Evolutionary conservation across 495 filamentous ascomycete genomes (phyloP), one percentile per base, ranked within the genome.

Genomic region (Pyrenula massariospora): DNA sequence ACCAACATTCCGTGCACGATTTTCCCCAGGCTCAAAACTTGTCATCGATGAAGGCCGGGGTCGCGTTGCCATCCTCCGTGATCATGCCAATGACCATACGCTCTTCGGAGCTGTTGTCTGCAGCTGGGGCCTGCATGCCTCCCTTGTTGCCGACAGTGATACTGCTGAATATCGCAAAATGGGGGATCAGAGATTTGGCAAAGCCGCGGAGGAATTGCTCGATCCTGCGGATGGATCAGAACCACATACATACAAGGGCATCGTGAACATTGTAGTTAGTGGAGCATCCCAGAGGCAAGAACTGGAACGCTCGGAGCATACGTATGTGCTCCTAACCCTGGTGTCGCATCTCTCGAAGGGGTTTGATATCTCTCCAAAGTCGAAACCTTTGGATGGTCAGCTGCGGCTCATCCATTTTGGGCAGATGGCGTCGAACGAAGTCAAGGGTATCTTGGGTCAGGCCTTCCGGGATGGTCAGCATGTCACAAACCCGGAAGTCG

Each of bases 51-150:
- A 73, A 50, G 73, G 72, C 22, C 64, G 59, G n/a, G 52, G 57
- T 24, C 67, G 65, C n/a, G 57, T 47, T 12, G 54, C 58, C 19
- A 60, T 72, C 36, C 53, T 51, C 25, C 20, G 1, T 3, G 57
- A 59, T 3, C 56, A 70, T 22, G 59, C 65, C 48, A 60, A 67
- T 42, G 24, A 66, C 24, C 60, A 58, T 24, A 69, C 55, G 24
- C 68, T 92, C 21, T 77, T 81, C 60, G 89, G 89, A n/a, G 85
- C 84, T 12, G 86, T 96, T 25, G 91, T 96, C 12, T 82, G 83
- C 24, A 89, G 84, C 59, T 95, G 91, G 82, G 92, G 86, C 36
- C 79, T 96, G 57, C 92, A 97, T 66, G 88, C 92, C 31, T 77
- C 82, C 12, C 71, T 97, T 0, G 91, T 97, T 22, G 91, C 87